Percentiles rank a stretch among this genome's conserved stretches.
These are phyloP conservation scores for Cladophialophora psammophila DNA, from an alignment of 2,329 filamentous ascomycete species.

Conservation along the genomic window DNA sequence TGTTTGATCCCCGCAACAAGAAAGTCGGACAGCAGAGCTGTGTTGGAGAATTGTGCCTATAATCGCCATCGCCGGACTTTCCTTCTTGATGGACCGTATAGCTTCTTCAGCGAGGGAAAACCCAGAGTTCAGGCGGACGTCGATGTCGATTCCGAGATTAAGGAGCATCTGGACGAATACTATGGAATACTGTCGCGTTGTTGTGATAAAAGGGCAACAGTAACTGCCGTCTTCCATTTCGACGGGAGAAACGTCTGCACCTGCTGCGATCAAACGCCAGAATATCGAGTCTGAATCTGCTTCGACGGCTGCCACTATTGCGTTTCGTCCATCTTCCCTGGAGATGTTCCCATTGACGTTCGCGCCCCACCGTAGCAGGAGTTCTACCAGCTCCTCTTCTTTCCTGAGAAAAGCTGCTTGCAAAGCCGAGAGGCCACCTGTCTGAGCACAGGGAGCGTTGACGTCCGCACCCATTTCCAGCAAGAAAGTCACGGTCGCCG, in stretches of 20 bases:
- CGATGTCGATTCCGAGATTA: conserved; percentile 35
- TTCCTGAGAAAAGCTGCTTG: conserved; percentile 29
- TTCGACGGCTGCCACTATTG: conserved; percentile 5
- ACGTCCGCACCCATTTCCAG: conserved; percentile 35
- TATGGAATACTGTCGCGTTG: neutral
- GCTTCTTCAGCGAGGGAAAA: conserved; percentile 41
- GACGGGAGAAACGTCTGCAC: conserved; percentile 46
- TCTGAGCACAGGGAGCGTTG: conserved; percentile 30
- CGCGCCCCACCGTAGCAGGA: conserved; percentile 11
- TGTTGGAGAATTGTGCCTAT: no score
- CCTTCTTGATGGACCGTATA: no score
- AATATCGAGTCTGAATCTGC: neutral
- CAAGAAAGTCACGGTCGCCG: conserved; percentile 33
- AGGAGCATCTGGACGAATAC: conserved; percentile 29
- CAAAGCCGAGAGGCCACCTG: conserved; percentile 24
- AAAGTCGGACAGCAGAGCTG: no score
- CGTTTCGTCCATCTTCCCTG: conserved; percentile 21
- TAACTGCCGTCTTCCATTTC: conserved; percentile 15
- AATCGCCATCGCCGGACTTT: no score
- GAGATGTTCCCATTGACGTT: conserved; percentile 7
- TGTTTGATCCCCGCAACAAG: no score
- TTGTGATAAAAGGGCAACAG: conserved; percentile 16
- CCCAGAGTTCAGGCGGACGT: neutral
- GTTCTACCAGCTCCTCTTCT: conserved; percentile 27
- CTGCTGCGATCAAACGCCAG: conserved; percentile 42